Base-by-base conservation (phyloP, 306 rosid genomes). In the Canavalia ensiformis region DNA sequence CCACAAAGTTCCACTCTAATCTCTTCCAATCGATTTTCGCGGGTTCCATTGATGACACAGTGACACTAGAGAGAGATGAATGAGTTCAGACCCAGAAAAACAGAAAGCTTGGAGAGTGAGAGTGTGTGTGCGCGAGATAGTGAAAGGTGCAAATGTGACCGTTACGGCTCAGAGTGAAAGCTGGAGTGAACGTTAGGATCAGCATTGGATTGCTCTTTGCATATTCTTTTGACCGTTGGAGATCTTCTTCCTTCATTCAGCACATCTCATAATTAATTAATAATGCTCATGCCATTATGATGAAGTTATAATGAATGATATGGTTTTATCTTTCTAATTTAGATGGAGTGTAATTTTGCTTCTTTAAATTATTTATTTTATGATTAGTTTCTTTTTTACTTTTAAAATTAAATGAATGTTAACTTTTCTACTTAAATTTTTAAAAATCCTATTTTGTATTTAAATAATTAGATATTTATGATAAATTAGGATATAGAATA, bases 11-110 rank as follows among this genome's bases (percentile, higher is more conserved):
- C 88, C 94, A 96, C 57, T 96, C 98, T 7, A 93, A 2, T 88
- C 83, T 84, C 82, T 93, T 92, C 99, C 99, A 96, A 67, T 96
- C 98, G 46, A 96, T 90, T 76, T 92, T 96, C 47, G 97, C 97
- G 11, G 99, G 97, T 82, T 96, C 99, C 99, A 96, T 95, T 25
- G 74, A 56, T 42, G 18, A 58, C 37, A 39, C 28, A 8, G 0
- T 58, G 12, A 52, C 45, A 29, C 9, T 7, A 35, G 18, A 35
- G 31, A 50, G 30, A 41, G 76, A 78, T 66, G 49, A 0, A 5
- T 62, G 58, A 64, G 33, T 45, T 33, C 52, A 55, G 70, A 69
- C 52, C 45, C 60, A 73, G 49, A 66, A 80, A 72, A 31, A 46
- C 13, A 71, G 82, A 2, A 18, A 66, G 35, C 31, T 51, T 65